Percentiles rank a stretch among this genome's conserved stretches.
Evolutionary conservation across 148 eudicot genomes (phyloP).

Genomic region (Chenopodium berlandieri): DNA sequence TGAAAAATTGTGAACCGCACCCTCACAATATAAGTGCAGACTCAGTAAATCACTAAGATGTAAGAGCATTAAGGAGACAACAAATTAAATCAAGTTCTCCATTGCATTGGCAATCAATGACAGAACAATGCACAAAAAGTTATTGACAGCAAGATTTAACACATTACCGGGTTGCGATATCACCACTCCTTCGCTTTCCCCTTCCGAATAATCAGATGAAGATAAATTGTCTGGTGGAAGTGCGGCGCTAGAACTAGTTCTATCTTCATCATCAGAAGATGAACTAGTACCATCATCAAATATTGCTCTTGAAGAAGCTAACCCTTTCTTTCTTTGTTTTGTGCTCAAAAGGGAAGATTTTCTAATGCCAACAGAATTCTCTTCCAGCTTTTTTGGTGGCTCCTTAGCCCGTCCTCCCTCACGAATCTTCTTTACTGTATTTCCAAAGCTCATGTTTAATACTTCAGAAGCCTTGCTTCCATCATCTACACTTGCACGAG

Average conservation of each 20-base stretch:
- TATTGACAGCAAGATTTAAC: not conserved
- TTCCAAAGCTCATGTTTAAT: slow-evolving; percentile 25
- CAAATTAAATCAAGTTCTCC: not conserved
- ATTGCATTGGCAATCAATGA: not conserved
- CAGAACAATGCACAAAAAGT: not conserved
- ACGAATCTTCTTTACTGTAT: slow-evolving; percentile 19
- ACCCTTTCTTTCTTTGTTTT: slow-evolving; percentile 35
- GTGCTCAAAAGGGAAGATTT: slow-evolving; percentile 27
- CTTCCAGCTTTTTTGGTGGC: slow-evolving; percentile 21
- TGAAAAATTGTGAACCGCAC: not conserved
- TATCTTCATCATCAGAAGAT: slow-evolving; percentile 40
- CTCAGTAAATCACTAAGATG: not conserved
- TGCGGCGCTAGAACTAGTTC: slow-evolving; percentile 47
- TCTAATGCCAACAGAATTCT: slow-evolving; percentile 18
- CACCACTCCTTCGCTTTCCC: slow-evolving; percentile 38
- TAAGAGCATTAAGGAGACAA: not conserved
- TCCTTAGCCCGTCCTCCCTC: slow-evolving; percentile 26
- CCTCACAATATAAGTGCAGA: not conserved
- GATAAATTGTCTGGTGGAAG: slow-evolving; percentile 49
- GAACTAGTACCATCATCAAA: slow-evolving; percentile 54
- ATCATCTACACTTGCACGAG: slow-evolving; percentile 10
- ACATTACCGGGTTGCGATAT: slow-evolving; percentile 39
- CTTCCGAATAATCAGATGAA: slow-evolving; percentile 50
- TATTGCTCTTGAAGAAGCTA: slow-evolving; percentile 43
- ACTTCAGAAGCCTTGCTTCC: slow-evolving; percentile 15